These are phyloP conservation scores for Suhomyces emberorum DNA, from an alignment of 805 yeast genomes.

Conservation along the genomic window DNA sequence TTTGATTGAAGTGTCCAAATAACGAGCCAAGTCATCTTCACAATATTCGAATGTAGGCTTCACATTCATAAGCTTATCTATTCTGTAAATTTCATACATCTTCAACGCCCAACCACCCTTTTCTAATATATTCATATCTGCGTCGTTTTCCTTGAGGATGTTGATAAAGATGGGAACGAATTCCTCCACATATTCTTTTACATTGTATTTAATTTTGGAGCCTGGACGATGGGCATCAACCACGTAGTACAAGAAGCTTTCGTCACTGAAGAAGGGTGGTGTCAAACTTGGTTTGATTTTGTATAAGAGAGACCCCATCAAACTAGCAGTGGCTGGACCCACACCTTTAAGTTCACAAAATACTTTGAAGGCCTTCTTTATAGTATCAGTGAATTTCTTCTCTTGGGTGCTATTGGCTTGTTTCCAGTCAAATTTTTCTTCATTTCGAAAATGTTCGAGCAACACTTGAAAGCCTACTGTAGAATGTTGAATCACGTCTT, in stretches of 20 bases:
- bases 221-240: constrained; percentile 21
- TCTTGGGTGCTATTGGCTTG: neutral
- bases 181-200: constrained; percentile 41
- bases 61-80: constrained; percentile 23
- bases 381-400: constrained; percentile 14
- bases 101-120: constrained; percentile 39
- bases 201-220: constrained; percentile 37
- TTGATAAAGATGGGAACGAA: constrained; percentile 21
- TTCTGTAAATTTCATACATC: constrained; percentile 22
- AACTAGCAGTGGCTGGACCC: constrained; percentile 51
- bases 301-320: constrained; percentile 35
- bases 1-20: too few species aligned
- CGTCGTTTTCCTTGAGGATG: constrained; percentile 8
- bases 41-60: constrained; percentile 19
- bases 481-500: constrained; percentile 28
- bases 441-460: constrained; percentile 6
- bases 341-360: constrained; percentile 42
- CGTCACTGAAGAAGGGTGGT: constrained; percentile 51
- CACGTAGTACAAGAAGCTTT: constrained; percentile 37
- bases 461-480: constrained; percentile 20
- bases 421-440: constrained; percentile 6
- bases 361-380: constrained; percentile 25
- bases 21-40: constrained; percentile 1
- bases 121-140: constrained; percentile 20
- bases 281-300: constrained; percentile 18